Base-by-base conservation (phyloP, 129 eudicot genomes). In the Centrapalus pauciflorus region DNA sequence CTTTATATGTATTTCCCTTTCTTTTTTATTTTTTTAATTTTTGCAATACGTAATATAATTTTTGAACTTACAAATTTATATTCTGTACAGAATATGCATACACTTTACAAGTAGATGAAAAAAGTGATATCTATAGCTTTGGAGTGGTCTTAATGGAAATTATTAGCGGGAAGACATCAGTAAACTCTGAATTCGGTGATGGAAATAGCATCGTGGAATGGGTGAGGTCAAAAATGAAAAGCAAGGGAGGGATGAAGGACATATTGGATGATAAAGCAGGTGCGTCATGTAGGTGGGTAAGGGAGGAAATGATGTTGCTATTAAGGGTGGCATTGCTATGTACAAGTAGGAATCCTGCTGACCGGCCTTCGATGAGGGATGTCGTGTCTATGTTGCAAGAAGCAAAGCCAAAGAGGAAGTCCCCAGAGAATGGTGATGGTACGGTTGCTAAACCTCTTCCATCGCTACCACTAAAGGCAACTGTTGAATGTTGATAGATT, bases 91-190 rank as follows among this genome's bases (percentile, higher is more conserved):
- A 94, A 70, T 94, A 94, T 57, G 93, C 95, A 0, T 89, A 94
- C 69, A 94, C 99, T n/a, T 73, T 94, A 28, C 99, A 94, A 84
- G 99, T 94, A 0, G 99, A 94, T 34, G 99, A 89, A 60, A 94
- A 94, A 70, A 89, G 99, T 55, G 99, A 89, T 49, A 94, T 94
- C 50, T 94, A 94, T 70, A 94, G 99, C 29, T 94, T 72, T 27
- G 99, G 99, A 10, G 99, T 94, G 0, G 90, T 94, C 25, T 43
- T 94, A 34, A 76, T 94, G 85, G 99, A 94, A 74, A 84, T 94
- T 5, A 56, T 94, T 32, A 86, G 86, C 9, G 99, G 99, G 9
- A 94, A 84, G 46, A 78, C 90, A 26, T 89, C 99, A 29, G 97
- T 94, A 4, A 83, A 82, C 4, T 55, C 92, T 0, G 99, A 94